A percentile compares a stretch with the other conserved stretches of the same genome.
These are phyloP conservation scores for Pseudogymnoascus sp. DNA, from an alignment of 2,329 filamentous ascomycete species.

Conservation along the genomic window DNA sequence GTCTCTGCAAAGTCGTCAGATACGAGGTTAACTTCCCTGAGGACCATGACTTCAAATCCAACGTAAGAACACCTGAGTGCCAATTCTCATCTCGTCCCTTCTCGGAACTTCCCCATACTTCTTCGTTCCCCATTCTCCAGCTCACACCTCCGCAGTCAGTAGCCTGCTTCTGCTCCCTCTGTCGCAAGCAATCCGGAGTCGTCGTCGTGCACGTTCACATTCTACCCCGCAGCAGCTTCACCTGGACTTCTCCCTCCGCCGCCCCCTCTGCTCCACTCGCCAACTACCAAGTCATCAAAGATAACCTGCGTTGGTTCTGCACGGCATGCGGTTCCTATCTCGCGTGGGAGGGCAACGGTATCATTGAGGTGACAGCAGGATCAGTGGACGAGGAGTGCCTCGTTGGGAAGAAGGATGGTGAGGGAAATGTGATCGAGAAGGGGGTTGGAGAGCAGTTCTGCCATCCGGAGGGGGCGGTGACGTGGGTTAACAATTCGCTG, in stretches of 20 bases:
- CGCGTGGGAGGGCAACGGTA: conserved; percentile 34
- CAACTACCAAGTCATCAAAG: conserved; percentile 36
- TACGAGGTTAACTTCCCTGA: conserved; percentile 42
- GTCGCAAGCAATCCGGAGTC: conserved; percentile 44
- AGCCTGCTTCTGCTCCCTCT: conserved; percentile 50
- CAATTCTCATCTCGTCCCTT: conserved; percentile 2
- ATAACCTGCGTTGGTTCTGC: conserved; percentile 42
- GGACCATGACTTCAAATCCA: conserved; percentile 37
- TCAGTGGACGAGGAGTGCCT: conserved; percentile 40
- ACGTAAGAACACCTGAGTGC: conserved; percentile 21
- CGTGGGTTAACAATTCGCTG: not conserved
- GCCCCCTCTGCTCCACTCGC: conserved; percentile 27
- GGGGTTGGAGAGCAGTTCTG: not conserved
- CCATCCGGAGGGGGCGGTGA: not conserved
- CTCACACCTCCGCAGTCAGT: conserved; percentile 28
- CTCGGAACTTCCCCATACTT: not conserved
- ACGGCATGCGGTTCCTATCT: conserved; percentile 41
- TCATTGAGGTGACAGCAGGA: conserved; percentile 35
- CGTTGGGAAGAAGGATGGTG: conserved; percentile 17
- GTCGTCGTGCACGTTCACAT: conserved; percentile 38
- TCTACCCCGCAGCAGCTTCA: conserved; percentile 31
- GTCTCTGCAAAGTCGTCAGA: conserved; percentile 43
- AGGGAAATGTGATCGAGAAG: not conserved
- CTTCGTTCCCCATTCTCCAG: too few species aligned
- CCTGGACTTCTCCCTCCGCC: conserved; percentile 27